Evolutionary conservation across 768 basidiomycete genomes (phyloP), one percentile per base, ranked within the genome.

Genomic region (Lactarius tabidus): DNA sequence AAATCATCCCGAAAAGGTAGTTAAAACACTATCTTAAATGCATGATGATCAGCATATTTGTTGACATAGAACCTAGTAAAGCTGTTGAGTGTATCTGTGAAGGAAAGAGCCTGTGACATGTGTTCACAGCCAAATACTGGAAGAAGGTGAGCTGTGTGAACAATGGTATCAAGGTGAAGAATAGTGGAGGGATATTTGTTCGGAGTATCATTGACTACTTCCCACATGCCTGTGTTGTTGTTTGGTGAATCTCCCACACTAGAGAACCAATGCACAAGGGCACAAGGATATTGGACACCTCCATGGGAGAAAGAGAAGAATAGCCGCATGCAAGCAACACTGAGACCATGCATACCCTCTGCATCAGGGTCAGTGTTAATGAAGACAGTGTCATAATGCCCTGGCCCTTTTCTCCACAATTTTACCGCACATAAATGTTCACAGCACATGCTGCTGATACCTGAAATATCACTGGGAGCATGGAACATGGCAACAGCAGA

Each of bases 251-350:
- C 39, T 1, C 45, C 62, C 9, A 35, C 9, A 23, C 23, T 29
- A 2, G 52, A 9, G 12, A 60, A 57, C 61, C 65, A 59, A 38
- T 63, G 33, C 3, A 62, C 52, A 28, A 67, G 20, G 3, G 65
- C 62, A 20, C 65, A 67, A 3, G 53, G 65, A 39, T 67, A 62
- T 5, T 18, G 4, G 3, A 28, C 26, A 4, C 38, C 20, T 0
- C 48, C 45, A 17, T 28, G 29, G n/a, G 10, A n/a, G 61, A 66
- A 58, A 0, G 65, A 63, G n/a, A 67, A 35, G 26, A 67, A 67
- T 2, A 26, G 48, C 20, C 14, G 29, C 5, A 63, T 12, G 29
- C 57, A 45, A 2, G 31, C 57, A 5, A 67, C 57, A 33, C 52
- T 20, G 14, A 67, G 23, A 28, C 66, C 66, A 1, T n/a, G 26